phyloP scores from a whole-genome alignment of 208 protist species.

The Trichomonas vaginalis region DNA sequence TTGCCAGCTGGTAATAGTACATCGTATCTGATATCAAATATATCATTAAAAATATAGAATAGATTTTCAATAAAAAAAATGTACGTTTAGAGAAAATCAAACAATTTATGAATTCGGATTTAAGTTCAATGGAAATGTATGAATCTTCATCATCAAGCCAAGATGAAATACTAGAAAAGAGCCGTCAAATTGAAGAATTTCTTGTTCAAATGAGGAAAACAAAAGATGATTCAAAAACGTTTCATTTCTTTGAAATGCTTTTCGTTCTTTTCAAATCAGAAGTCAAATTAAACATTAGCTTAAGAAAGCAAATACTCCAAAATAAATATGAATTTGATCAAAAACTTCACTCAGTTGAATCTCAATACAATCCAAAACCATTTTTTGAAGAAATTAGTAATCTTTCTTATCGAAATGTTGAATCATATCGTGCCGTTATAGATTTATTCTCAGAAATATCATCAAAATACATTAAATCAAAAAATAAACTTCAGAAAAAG shows the following conservation, averaged over 20 bases:
- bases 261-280: neutral
- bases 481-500: neutral
- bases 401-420: neutral
- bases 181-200: neutral
- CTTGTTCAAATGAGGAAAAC: neutral
- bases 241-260: neutral
- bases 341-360: neutral
- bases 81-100: neutral
- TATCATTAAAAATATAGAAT: no score
- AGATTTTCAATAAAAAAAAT: neutral
- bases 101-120: neutral
- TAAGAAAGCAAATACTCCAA: neutral
- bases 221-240: neutral
- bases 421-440: neutral
- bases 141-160: neutral
- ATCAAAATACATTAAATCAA: neutral
- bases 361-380: neutral
- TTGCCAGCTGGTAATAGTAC: no score
- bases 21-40: no score
- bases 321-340: neutral
- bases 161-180: neutral
- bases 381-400: neutral
- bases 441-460: neutral
- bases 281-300: neutral
- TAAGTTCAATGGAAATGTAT: neutral